phyloP scores from a whole-genome alignment of 108 stramenopile species.

The Parietichytrium sp. region DNA sequence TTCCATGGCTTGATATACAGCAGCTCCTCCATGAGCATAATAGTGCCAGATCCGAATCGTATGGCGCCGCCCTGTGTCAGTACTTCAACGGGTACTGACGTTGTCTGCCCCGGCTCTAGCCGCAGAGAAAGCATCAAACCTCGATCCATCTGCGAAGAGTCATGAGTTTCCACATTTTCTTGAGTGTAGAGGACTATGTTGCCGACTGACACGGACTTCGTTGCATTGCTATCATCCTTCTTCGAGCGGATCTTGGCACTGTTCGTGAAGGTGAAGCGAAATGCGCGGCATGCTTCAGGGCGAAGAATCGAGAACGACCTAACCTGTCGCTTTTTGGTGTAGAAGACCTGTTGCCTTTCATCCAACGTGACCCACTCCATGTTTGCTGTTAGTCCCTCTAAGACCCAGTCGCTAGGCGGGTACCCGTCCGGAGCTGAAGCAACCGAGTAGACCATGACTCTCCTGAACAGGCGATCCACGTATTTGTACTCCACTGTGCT shows the following conservation, averaged over 20 bases:
- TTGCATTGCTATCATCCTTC: no score
- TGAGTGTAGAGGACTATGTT: no score
- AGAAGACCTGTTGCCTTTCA: conserved; percentile 2
- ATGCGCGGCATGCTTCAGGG: neutral
- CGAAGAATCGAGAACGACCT: neutral
- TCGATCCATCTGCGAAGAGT: no score
- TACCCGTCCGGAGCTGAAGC: neutral
- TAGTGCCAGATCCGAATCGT: neutral
- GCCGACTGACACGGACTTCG: no score
- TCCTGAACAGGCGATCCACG: neutral
- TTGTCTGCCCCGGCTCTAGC: neutral
- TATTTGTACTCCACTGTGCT: neutral
- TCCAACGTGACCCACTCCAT: conserved; percentile 15
- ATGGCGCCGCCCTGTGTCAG: neutral
- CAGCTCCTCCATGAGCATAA: neutral
- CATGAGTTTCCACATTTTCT: no score
- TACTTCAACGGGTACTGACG: neutral
- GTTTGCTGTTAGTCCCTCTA: neutral
- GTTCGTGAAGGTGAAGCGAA: neutral
- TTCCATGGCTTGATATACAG: conserved; percentile 5
- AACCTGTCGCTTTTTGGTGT: neutral
- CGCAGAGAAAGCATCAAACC: no score
- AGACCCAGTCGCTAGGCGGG: neutral
- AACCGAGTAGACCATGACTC: neutral
- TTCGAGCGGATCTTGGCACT: no score